Conservation (phyloP, 495 filamentous ascomycete species). For the Aspergillus olivimuriae region DNA sequence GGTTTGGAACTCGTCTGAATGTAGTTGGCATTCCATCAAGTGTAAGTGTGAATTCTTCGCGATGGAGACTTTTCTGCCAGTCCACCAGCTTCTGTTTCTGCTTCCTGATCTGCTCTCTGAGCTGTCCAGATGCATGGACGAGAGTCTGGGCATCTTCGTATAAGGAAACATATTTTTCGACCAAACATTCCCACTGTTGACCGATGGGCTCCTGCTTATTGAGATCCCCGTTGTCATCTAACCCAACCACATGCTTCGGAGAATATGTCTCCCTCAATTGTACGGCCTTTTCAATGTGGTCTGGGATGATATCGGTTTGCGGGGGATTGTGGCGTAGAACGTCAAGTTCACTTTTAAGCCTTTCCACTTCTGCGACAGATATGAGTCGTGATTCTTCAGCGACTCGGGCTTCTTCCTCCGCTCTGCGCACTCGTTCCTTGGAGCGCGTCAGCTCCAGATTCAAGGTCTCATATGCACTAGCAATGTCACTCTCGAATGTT, state of each 20-base stretch:
- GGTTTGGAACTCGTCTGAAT: slow-evolving; percentile 20
- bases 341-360: slow-evolving; percentile 21
- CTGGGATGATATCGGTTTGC: slow-evolving; percentile 10
- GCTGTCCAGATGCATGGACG: slow-evolving; percentile 16
- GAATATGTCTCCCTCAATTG: slow-evolving; percentile 24
- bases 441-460: slow-evolving; percentile 17
- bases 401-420: slow-evolving; percentile 14
- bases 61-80: slow-evolving; percentile 25
- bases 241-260: slow-evolving; percentile 18
- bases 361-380: slow-evolving; percentile 13
- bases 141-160: slow-evolving; percentile 26
- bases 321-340: slow-evolving; percentile 20
- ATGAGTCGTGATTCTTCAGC: slow-evolving; percentile 20
- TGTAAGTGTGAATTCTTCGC: slow-evolving; percentile 25
- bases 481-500: slow-evolving; percentile 25
- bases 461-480: slow-evolving; percentile 24
- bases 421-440: slow-evolving; percentile 16
- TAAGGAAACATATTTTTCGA: slow-evolving; percentile 26
- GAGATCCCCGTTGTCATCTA: not conserved
- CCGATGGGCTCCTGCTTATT: not conserved
- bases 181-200: slow-evolving; percentile 11
- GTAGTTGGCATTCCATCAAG: slow-evolving; percentile 19
- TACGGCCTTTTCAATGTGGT: slow-evolving; percentile 8
- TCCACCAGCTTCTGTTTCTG: slow-evolving; percentile 34
- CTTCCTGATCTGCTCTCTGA: slow-evolving; percentile 26